phyloP scores from a whole-genome alignment of 192 early-diverging fungal species.

The Diversispora eburnea region DNA sequence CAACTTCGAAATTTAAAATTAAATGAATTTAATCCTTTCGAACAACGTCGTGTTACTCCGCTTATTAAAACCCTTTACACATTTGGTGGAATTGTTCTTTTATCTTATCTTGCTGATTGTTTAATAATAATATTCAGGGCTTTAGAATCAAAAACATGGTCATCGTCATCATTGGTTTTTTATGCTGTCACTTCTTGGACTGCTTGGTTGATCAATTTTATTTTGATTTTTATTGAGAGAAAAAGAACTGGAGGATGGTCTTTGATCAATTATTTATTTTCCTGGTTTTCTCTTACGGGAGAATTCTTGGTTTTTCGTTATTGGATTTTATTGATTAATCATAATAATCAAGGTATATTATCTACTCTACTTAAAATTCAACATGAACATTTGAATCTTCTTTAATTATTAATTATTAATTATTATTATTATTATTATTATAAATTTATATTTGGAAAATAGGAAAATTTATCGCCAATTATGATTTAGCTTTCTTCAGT shows the following conservation, averaged over 20 bases:
- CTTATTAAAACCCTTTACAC: neutral
- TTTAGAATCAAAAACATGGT: constrained; percentile 30
- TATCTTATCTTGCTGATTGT: constrained; percentile 17
- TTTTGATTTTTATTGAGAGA: constrained; percentile 37
- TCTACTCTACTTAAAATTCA: neutral
- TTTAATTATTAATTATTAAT: neutral
- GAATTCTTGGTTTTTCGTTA: constrained; percentile 47
- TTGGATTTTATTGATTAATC: constrained; percentile 35
- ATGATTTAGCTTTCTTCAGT: constrained; percentile 40
- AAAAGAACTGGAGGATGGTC: constrained; percentile 43
- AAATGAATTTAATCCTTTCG: neutral
- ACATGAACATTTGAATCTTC: neutral
- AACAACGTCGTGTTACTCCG: neutral
- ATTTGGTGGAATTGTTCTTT: neutral
- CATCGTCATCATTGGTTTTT: constrained; percentile 39
- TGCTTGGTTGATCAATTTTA: constrained; percentile 39
- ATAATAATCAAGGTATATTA: constrained; percentile 33
- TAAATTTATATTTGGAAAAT: neutral
- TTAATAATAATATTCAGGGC: neutral
- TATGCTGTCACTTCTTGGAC: constrained; percentile 41
- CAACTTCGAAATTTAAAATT: neutral
- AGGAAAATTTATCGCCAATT: constrained; percentile 28
- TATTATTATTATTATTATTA: neutral
- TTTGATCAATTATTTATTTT: constrained; percentile 54
- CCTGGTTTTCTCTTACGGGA: constrained; percentile 39